Percentiles rank a stretch among this genome's conserved stretches.
These are phyloP conservation scores for Auriscalpium orientale DNA, from an alignment of 768 basidiomycete species.

Conservation along the genomic window DNA sequence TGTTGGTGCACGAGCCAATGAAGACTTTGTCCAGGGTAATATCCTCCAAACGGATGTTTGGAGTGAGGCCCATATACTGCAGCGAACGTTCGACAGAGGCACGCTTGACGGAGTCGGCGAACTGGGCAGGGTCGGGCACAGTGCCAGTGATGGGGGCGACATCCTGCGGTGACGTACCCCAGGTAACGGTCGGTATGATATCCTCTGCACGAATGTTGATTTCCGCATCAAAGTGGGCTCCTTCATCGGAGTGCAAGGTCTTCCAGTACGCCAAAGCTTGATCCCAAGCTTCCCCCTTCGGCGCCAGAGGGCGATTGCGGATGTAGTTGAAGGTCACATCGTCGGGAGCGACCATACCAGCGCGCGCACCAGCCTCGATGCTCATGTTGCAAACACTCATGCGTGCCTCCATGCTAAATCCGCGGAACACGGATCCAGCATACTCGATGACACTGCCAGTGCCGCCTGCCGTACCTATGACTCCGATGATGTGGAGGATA, in stretches of 20 bases:
- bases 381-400: conserved; percentile 63
- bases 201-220: conserved; percentile 52
- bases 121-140: conserved; percentile 44
- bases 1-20: conserved; percentile 63
- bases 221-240: conserved; percentile 51
- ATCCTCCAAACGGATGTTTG: conserved; percentile 48
- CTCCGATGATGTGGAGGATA: conserved; percentile 56
- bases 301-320: conserved; percentile 49
- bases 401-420: conserved; percentile 54
- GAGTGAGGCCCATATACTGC: conserved; percentile 53
- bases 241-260: conserved; percentile 46
- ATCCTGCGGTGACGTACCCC: conserved; percentile 62
- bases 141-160: conserved; percentile 49
- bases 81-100: conserved; percentile 44
- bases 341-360: conserved; percentile 61
- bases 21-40: conserved; percentile 60
- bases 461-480: conserved; percentile 59
- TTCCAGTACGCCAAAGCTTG: conserved; percentile 53
- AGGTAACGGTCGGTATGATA: conserved; percentile 57
- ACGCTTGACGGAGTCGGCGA: conserved; percentile 37
- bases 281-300: conserved; percentile 54
- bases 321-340: conserved; percentile 57
- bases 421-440: conserved; percentile 47
- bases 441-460: conserved; percentile 61
- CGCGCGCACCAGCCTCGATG: conserved; percentile 59